phyloP scores from a whole-genome alignment of 1,284 basidiomycete genomes.

The Leucoagaricus sp. region DNA sequence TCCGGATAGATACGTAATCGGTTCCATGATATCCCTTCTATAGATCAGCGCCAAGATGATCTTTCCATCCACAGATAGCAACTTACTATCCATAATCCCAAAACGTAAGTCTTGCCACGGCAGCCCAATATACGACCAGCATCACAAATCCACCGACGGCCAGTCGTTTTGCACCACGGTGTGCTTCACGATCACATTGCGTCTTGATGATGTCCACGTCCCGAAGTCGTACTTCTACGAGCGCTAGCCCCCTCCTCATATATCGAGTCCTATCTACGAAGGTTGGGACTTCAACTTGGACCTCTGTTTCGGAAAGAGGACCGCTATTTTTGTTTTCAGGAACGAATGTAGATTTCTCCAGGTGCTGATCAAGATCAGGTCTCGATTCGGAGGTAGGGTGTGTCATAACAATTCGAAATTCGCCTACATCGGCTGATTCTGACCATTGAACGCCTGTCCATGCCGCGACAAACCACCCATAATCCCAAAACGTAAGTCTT shows the following conservation, averaged over 20 bases:
- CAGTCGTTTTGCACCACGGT: conserved; percentile 54
- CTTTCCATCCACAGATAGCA: background rate
- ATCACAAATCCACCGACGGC: conserved; percentile 60
- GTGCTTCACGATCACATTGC: conserved; percentile 58
- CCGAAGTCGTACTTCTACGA: conserved; percentile 42
- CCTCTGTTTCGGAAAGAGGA: conserved; percentile 31
- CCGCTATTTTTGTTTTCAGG: background rate
- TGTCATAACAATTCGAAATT: conserved; percentile 57
- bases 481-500: conserved; percentile 66
- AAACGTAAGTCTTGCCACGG: conserved; percentile 64
- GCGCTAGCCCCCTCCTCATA: conserved; percentile 49
- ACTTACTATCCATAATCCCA: conserved; percentile 60
- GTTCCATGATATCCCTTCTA: conserved; percentile 53
- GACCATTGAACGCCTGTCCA: conserved; percentile 53
- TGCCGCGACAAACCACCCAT: conserved; percentile 47
- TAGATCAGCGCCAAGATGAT: background rate
- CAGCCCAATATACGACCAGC: conserved; percentile 63
- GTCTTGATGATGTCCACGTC: conserved; percentile 54
- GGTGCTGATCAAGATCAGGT: background rate
- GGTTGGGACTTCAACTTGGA: conserved; percentile 60
- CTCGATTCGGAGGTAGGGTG: conserved; percentile 17
- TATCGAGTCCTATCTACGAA: conserved; percentile 65
- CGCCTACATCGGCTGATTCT: conserved; percentile 66
- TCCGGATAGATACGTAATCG: conserved; percentile 64
- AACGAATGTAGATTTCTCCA: background rate